Evolutionary conservation across 176 grass and related monocot species (phyloP).

Genomic region (Elaeis guineensis): DNA sequence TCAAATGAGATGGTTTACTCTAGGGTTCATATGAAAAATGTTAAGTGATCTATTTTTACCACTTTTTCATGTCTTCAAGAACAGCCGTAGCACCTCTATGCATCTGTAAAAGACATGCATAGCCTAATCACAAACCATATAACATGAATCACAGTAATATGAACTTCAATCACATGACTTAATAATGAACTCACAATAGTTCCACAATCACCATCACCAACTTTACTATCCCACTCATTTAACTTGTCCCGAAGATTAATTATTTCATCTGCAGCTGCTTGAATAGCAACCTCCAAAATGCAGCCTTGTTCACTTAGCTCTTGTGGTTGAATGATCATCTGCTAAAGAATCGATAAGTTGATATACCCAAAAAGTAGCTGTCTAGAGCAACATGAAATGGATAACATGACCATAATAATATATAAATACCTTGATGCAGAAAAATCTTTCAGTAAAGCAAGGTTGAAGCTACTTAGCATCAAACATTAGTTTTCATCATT

Average conservation of each 20-base stretch:
- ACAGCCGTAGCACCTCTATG: constrained; percentile 84
- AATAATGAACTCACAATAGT: constrained; percentile 54
- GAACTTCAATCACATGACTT: background rate
- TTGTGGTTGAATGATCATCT: constrained; percentile 49
- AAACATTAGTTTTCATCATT: no score
- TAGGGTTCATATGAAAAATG: constrained; percentile 2
- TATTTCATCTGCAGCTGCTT: constrained; percentile 67
- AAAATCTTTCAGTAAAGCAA: no score
- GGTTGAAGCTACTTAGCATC: no score
- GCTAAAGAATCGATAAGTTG: constrained; percentile 10
- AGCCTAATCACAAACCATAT: no score
- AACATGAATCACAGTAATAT: no score
- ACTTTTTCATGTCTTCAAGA: constrained; percentile 94
- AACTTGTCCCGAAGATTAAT: constrained; percentile 64
- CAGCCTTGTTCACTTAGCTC: constrained; percentile 63
- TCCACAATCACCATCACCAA: constrained; percentile 96
- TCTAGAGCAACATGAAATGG: background rate
- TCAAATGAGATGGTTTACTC: no score
- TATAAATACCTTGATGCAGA: no score
- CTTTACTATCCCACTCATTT: constrained; percentile 99
- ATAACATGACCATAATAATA: no score
- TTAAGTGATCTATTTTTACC: constrained; percentile 30
- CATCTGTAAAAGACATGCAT: constrained; percentile 51
- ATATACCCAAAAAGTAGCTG: no score
- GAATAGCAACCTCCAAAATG: constrained; percentile 73